Evolutionary conservation across 1,284 basidiomycete genomes (phyloP), one percentile per base, ranked within the genome.

Genomic region (Ustilago crameri): DNA sequence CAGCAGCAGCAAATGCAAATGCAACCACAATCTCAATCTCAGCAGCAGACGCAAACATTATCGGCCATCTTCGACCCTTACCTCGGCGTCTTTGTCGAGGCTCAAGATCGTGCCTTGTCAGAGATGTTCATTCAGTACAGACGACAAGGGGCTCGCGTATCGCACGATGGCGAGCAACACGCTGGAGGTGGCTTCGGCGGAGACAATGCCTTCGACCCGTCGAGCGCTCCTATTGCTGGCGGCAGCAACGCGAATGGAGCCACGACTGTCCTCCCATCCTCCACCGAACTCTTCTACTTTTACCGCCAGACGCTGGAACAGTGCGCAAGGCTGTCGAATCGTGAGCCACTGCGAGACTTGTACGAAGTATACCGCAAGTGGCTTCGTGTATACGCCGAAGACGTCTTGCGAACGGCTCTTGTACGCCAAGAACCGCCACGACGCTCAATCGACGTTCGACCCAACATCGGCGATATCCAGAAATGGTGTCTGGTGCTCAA

Each of bases 241-340:
- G 1, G 54, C 15, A 37, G 53, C 30, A 35, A 50, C 34, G 38
- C 57, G 23, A 84, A 91, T 12, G 93, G 94, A 53, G 87, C 87
- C 8, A 70, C 63, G 43, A 87, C 88, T 1, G 92, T 98, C 0
- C 86, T 98, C 3, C 92, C 93, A 0, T 95, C 93, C 0, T 96
- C 93, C 1, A 98, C 95, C 0, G 95, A 98, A 79, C 85, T 99
- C 35, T 98, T 98, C 86, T 95, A 95, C 84, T 93, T 96, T 84
- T 98, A 98, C 82, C 92, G 91, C 0, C 93, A 97, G 81, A 94
- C 91, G 42, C 85, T 99, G 44, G 96, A 98, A 60, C 92, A 94
- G 81, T 98, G 95, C 81, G 90, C 92, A 1, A 92, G 70, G n/a
- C 63, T 82, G 3, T 76, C 76, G n/a, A 80, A 75, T 24, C 65